Conservation (phyloP, 805 yeast genomes). For the Saccharomycopsis sp. region DNA sequence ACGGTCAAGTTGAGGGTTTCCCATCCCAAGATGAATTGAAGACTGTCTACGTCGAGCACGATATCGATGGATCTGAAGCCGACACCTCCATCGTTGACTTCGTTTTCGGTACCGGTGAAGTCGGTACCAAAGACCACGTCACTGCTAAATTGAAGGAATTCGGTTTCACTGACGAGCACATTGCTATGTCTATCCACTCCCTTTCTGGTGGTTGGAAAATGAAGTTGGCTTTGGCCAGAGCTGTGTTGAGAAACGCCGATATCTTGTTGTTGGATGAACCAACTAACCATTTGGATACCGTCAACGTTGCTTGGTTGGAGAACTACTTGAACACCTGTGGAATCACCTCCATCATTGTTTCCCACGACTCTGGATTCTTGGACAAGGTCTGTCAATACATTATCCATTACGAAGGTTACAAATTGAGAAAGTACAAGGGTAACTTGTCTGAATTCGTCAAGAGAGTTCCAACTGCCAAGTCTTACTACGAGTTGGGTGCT, state of each 20-base stretch:
- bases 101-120: slow-evolving; percentile 77
- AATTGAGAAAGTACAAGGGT: slow-evolving; percentile 99
- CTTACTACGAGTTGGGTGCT: slow-evolving; percentile 98
- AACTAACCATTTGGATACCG: slow-evolving; percentile 99
- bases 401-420: slow-evolving; percentile 99
- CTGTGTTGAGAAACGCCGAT: slow-evolving; percentile 97
- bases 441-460: slow-evolving; percentile 97
- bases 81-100: slow-evolving; percentile 91
- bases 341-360: slow-evolving; percentile 95
- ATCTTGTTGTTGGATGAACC: slow-evolving; percentile 98
- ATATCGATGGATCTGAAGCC: slow-evolving; percentile 96
- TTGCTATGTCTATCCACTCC: slow-evolving; percentile 87
- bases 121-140: slow-evolving; percentile 68
- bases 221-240: slow-evolving; percentile 99
- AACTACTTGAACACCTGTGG: slow-evolving; percentile 99
- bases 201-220: slow-evolving; percentile 99
- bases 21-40: slow-evolving; percentile 98
- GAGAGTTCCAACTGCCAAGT: slow-evolving; percentile 97
- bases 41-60: slow-evolving; percentile 99
- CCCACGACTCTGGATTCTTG: slow-evolving; percentile 99
- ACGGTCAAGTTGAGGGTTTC: slow-evolving; percentile 99
- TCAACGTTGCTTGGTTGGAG: slow-evolving; percentile 99
- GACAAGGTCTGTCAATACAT: slow-evolving; percentile 96
- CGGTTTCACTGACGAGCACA: slow-evolving; percentile 92
- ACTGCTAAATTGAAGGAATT: slow-evolving; percentile 76